Evolutionary conservation across 352 stramenopile genomes (phyloP).

Genomic region (Phytophthora multivora): DNA sequence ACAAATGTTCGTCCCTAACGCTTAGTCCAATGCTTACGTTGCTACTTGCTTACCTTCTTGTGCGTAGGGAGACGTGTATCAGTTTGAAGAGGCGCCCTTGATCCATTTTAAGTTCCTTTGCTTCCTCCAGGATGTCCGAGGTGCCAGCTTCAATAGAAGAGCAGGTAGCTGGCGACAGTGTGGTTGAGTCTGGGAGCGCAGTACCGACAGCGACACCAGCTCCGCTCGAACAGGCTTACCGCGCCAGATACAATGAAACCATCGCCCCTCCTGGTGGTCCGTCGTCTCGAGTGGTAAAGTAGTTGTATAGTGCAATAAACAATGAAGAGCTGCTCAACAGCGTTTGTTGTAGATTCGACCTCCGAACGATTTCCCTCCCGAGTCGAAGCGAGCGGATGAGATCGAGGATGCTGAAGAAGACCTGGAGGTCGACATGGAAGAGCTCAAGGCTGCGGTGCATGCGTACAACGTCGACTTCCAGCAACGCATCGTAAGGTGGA

Average conservation of each 20-base stretch:
- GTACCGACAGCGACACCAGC: background rate
- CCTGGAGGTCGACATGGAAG: slow-evolving; percentile 81
- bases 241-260: slow-evolving; percentile 60
- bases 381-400: slow-evolving; percentile 74
- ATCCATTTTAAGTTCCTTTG: slow-evolving; percentile 4
- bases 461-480: slow-evolving; percentile 88
- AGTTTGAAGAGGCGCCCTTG: slow-evolving; percentile 10
- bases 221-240: slow-evolving; percentile 43
- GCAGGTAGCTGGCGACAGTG: background rate
- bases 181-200: background rate
- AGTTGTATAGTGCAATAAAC: slow-evolving; percentile 11
- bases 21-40: slow-evolving; percentile 2
- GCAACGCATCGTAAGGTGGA: slow-evolving; percentile 59
- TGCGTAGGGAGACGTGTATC: background rate
- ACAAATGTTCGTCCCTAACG: background rate
- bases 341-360: slow-evolving; percentile 49
- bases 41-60: background rate
- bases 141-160: slow-evolving; percentile 11
- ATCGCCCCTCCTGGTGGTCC: slow-evolving; percentile 48
- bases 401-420: slow-evolving; percentile 79
- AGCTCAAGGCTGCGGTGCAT: slow-evolving; percentile 79
- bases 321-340: background rate
- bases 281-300: slow-evolving; percentile 43
- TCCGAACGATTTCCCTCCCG: slow-evolving; percentile 62
- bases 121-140: slow-evolving; percentile 6